phyloP scores from a whole-genome alignment of 2,329 filamentous ascomycete genomes.

The Hypoxylon sp. region DNA sequence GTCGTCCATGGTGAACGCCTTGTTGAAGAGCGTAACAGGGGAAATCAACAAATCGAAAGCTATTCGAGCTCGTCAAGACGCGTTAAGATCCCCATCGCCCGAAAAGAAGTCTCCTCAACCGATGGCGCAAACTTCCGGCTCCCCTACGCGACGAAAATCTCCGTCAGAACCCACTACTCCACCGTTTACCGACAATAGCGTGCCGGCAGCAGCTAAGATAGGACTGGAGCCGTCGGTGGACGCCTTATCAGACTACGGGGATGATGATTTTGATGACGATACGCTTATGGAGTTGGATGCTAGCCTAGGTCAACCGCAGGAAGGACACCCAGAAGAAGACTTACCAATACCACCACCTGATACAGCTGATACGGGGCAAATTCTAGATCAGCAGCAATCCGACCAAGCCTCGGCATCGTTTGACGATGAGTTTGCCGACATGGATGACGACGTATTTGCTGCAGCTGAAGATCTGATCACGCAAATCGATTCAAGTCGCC shows the following conservation, averaged over 20 bases:
- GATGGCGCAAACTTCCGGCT: constrained; percentile 35
- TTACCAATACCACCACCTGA: constrained; percentile 32
- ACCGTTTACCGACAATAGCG: constrained; percentile 19
- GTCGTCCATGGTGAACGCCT: constrained; percentile 70
- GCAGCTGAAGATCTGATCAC: constrained; percentile 62
- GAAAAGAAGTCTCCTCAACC: constrained; percentile 56
- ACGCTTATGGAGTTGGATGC: constrained; percentile 69
- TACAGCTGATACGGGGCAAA: constrained; percentile 43
- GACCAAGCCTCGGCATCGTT: constrained; percentile 44
- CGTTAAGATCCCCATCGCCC: constrained; percentile 61
- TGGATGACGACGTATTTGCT: constrained; percentile 73
- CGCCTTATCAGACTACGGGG: constrained; percentile 66
- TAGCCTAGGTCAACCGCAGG: constrained; percentile 47
- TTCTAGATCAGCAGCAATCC: constrained; percentile 22
- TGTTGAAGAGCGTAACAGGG: constrained; percentile 76
- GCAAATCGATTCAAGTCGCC: constrained; percentile 53
- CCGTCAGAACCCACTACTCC: constrained; percentile 43
- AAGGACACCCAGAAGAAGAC: constrained; percentile 45
- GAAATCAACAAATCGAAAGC: constrained; percentile 64
- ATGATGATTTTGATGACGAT: constrained; percentile 73
- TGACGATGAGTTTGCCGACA: constrained; percentile 75
- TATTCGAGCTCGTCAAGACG: constrained; percentile 51
- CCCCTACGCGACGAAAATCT: constrained; percentile 41
- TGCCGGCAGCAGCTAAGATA: constrained; percentile 13
- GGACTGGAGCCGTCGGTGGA: constrained; percentile 24